Evolutionary conservation across 2,329 filamentous ascomycete species (phyloP), one percentile per base, ranked within the genome.

Genomic region (Ilyonectria mors-panacis): DNA sequence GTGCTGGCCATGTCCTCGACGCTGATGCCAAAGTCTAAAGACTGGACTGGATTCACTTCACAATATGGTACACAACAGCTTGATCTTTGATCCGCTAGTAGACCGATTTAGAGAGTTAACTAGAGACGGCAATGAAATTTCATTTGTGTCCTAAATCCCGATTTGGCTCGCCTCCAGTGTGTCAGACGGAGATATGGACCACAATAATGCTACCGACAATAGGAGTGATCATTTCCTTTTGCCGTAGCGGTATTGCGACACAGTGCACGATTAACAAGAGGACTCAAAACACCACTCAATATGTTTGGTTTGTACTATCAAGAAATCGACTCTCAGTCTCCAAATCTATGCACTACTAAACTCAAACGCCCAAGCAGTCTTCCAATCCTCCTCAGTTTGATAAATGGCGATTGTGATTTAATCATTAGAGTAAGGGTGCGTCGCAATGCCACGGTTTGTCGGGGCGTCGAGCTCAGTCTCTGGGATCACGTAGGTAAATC

Each of bases 321-420:
- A 21, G 7, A 17, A 33, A 33, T 33, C 8, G 30, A 12, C 8
- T 9, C 30, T 33, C 4, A 33, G 30, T 33, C 30, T 12, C 30
- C 9, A 33, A 33, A 28, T 44, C 8, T 56, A 56, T 33, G 30
- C 30, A 6, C 26, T 23, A 6, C 23, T 28, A 28, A 56, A 56
- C 26, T 45, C 54, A 30, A 56, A 56, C n/a, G 37, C 37, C 23
- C 37, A 56, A 6, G 54, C 54, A 30, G 37, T 45, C 23, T 56
- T 56, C 37, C 54, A 56, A 17, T 56, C 54, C 10, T 56, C 54
- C 26, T 56, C 54, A 6, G 54, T 56, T 30, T 45, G 37, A 12
- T 56, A 56, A 2, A 56, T 44, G 23, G 37, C 23, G 19, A 56
- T 30, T 10, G 37, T 45, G 23, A 56, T 45, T 37, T 56, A 37